Percentiles rank a stretch among this genome's conserved stretches.
These are phyloP conservation scores for Acacia crassicarpa DNA, from an alignment of 306 rosid species.

Conservation along the genomic window DNA sequence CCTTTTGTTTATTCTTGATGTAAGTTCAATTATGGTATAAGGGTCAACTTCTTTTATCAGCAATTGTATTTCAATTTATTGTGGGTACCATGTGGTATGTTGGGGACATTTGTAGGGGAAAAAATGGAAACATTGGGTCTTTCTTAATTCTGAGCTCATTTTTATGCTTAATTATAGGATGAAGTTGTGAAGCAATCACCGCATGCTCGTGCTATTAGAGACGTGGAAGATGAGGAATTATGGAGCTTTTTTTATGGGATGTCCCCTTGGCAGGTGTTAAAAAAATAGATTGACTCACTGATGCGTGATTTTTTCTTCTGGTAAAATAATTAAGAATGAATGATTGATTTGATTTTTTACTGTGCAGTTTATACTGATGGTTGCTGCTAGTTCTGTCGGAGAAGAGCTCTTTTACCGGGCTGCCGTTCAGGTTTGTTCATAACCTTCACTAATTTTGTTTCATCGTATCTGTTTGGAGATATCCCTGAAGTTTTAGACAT, in stretches of 20 bases:
- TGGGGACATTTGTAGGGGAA: background rate
- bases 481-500: too few species aligned
- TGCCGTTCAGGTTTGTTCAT: slow-evolving; percentile 84
- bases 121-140: background rate
- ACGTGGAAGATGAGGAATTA: slow-evolving; percentile 95
- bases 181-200: slow-evolving; percentile 95
- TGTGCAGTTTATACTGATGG: slow-evolving; percentile 82
- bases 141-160: background rate
- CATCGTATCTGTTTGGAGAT: background rate
- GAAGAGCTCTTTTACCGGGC: slow-evolving; percentile 99
- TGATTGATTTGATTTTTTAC: slow-evolving; percentile 13
- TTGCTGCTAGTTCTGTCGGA: slow-evolving; percentile 97
- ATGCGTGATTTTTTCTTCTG: slow-evolving; percentile 20
- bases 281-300: slow-evolving; percentile 10
- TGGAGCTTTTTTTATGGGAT: slow-evolving; percentile 96
- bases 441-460: slow-evolving; percentile 21
- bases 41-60: background rate
- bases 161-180: slow-evolving; percentile 53
- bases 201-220: slow-evolving; percentile 97
- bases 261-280: slow-evolving; percentile 92
- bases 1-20: slow-evolving; percentile 90
- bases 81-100: background rate
- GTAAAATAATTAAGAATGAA: slow-evolving; percentile 29
- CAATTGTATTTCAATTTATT: background rate
- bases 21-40: slow-evolving; percentile 34